These are phyloP conservation scores for Chenopodium formosanum DNA, from an alignment of 148 eudicot species.

Conservation along the genomic window DNA sequence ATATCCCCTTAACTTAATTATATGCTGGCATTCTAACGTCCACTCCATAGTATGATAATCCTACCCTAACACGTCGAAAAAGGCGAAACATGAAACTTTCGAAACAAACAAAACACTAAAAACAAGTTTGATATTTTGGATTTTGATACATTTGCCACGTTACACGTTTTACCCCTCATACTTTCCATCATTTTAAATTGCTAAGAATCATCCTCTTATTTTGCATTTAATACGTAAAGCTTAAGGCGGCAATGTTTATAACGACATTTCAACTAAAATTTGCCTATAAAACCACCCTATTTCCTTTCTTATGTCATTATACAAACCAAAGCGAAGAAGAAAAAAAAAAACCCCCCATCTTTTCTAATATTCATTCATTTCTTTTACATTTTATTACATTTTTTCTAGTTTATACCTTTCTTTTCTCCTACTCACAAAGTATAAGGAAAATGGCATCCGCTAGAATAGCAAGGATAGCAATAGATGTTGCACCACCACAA, in stretches of 20 bases:
- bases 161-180: background rate
- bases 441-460: background rate
- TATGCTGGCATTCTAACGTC: no score
- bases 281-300: background rate
- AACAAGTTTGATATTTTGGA: background rate
- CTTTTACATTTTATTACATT: background rate
- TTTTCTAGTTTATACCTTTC: no score
- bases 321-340: no score
- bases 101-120: background rate
- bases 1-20: no score
- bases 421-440: no score
- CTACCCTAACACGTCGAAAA: background rate
- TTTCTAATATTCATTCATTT: background rate
- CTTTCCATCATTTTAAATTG: background rate
- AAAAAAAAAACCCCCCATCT: background rate
- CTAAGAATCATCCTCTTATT: background rate
- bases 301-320: background rate
- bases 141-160: background rate
- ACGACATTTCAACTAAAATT: background rate
- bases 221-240: background rate
- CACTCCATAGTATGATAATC: no score
- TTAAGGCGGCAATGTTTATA: background rate
- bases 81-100: background rate
- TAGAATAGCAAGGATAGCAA: constrained; percentile 11
- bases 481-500: constrained; percentile 15